Evolutionary conservation across 768 basidiomycete species (phyloP).

Genomic region (Amanita inopinata): DNA sequence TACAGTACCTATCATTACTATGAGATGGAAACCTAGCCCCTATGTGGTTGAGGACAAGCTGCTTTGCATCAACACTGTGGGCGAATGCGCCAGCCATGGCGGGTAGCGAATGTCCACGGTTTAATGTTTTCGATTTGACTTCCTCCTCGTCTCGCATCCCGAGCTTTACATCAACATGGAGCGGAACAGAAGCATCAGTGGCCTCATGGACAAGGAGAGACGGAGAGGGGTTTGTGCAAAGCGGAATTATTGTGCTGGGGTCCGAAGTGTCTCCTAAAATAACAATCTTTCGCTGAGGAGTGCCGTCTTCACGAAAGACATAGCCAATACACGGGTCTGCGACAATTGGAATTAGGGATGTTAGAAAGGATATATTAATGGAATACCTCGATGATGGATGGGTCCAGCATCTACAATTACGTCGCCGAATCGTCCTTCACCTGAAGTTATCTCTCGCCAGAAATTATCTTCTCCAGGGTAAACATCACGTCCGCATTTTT

Average conservation of each 20-base stretch:
- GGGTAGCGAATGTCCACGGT: constrained; percentile 72
- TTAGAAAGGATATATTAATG: not conserved
- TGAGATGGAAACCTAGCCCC: constrained; percentile 41
- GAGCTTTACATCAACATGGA: constrained; percentile 35
- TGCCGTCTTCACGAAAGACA: constrained; percentile 49
- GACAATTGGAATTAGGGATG: constrained; percentile 1
- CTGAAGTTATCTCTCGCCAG: constrained; percentile 48
- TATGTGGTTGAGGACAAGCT: constrained; percentile 71
- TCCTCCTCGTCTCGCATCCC: constrained; percentile 32
- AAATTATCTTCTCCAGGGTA: constrained; percentile 43
- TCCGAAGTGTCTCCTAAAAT: constrained; percentile 76
- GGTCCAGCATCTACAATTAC: constrained; percentile 66
- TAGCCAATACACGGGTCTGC: constrained; percentile 76
- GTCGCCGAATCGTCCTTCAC: constrained; percentile 27
- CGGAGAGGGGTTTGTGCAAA: constrained; percentile 38
- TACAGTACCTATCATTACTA: constrained; percentile 17
- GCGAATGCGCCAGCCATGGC: constrained; percentile 74
- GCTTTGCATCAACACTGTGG: constrained; percentile 43
- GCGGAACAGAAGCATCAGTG: constrained; percentile 65
- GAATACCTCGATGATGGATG: constrained; percentile 64
- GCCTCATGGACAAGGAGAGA: constrained; percentile 82
- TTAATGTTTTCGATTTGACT: constrained; percentile 40
- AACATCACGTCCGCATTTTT: constrained; percentile 55
- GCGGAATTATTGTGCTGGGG: constrained; percentile 45
- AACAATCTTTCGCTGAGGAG: constrained; percentile 50